Evolutionary conservation across 345 rosid genomes (phyloP).

Genomic region (Citrus glauca): DNA sequence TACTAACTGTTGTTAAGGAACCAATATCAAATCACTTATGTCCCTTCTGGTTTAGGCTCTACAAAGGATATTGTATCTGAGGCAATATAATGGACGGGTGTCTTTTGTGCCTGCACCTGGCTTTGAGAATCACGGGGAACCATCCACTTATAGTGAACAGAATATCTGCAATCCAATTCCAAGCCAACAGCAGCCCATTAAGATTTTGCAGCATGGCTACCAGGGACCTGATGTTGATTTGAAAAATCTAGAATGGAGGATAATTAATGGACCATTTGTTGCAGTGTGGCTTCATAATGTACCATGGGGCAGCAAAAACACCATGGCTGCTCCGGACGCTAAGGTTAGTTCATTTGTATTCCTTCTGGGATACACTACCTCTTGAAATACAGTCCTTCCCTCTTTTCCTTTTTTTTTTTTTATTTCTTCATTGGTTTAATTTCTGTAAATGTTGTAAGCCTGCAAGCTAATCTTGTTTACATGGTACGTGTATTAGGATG

Average conservation of each 20-base stretch:
- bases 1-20: not conserved
- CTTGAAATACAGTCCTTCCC: not conserved
- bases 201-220: constrained; percentile 37
- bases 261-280: constrained; percentile 82
- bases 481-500: not conserved
- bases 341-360: constrained; percentile 53
- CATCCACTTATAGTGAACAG: constrained; percentile 30
- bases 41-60: constrained; percentile 44
- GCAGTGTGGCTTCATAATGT: constrained; percentile 97
- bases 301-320: constrained; percentile 84
- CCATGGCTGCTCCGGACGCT: constrained; percentile 89
- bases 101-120: constrained; percentile 95
- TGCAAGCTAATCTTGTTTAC: not conserved
- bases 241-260: constrained; percentile 64
- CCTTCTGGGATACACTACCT: not conserved
- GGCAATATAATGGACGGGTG: constrained; percentile 68
- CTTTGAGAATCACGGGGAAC: constrained; percentile 70
- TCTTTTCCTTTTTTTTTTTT: not conserved
- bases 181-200: constrained; percentile 26
- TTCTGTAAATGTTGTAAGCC: not conserved
- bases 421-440: not conserved
- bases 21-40: not conserved
- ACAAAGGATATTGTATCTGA: constrained; percentile 59
- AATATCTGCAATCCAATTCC: not conserved
- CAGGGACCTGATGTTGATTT: constrained; percentile 58